Evolutionary conservation across 2,329 filamentous ascomycete genomes (phyloP).

Genomic region (Cercospora beticola): DNA sequence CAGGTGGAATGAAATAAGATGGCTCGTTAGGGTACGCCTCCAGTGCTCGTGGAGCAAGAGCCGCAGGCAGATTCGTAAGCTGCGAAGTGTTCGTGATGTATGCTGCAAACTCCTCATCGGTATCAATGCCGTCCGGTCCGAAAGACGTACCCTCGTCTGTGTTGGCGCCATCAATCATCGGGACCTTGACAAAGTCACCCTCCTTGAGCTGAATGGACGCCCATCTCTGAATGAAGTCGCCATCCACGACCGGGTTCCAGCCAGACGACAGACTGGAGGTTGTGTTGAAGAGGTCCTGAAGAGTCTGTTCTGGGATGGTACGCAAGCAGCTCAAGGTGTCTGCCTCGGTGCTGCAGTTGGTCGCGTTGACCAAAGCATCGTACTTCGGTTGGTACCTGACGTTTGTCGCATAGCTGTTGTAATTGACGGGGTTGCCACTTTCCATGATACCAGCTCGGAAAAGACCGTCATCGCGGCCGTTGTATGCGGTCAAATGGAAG

Average conservation of each 20-base stretch:
- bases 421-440: conserved; percentile 37
- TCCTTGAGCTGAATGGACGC: conserved; percentile 55
- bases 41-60: conserved; percentile 44
- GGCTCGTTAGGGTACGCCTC: conserved; percentile 56
- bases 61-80: conserved; percentile 24
- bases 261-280: conserved; percentile 32
- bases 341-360: conserved; percentile 57
- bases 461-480: conserved; percentile 49
- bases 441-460: conserved; percentile 52
- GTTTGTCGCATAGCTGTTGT: conserved; percentile 25
- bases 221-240: conserved; percentile 56
- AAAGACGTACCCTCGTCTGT: conserved; percentile 65
- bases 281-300: conserved; percentile 36
- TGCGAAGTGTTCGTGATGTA: conserved; percentile 38
- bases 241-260: conserved; percentile 53
- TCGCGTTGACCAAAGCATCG: conserved; percentile 58
- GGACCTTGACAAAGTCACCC: conserved; percentile 62
- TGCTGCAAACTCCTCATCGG: conserved; percentile 52
- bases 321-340: conserved; percentile 69
- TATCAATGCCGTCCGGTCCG: conserved; percentile 55
- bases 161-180: conserved; percentile 55
- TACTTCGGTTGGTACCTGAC: conserved; percentile 57
- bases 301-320: conserved; percentile 33
- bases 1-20: conserved; percentile 49
- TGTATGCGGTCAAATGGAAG: conserved; percentile 48